A percentile compares a stretch with the other conserved stretches of the same genome.
These are phyloP conservation scores for Cladosporium austrohemisphaericum DNA, from an alignment of 2,329 filamentous ascomycete species.

Conservation along the genomic window DNA sequence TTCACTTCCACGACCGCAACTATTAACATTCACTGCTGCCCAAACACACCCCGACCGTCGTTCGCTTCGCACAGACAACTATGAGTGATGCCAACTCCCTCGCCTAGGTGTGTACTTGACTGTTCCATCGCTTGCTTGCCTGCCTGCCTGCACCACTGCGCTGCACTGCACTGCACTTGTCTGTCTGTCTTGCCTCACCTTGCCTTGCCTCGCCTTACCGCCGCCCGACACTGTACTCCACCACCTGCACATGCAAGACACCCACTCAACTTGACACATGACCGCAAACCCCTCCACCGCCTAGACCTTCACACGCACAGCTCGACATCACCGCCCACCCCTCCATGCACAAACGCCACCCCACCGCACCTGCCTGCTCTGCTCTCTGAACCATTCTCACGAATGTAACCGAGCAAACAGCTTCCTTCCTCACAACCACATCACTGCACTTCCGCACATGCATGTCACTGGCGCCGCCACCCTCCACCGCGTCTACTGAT, in stretches of 20 bases:
- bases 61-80: constrained; percentile 12
- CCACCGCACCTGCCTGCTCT: constrained; percentile 74
- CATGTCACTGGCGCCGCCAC: constrained; percentile 5
- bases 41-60: not conserved
- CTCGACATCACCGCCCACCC: not conserved
- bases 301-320: not conserved
- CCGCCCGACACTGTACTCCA: not conserved
- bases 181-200: not conserved
- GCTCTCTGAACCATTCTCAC: constrained; percentile 66
- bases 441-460: constrained; percentile 11
- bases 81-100: constrained; percentile 16
- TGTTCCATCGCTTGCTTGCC: not conserved
- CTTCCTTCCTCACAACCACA: constrained; percentile 3
- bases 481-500: constrained; percentile 1
- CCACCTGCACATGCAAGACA: not conserved
- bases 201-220: not conserved
- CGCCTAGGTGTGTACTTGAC: constrained; percentile 11
- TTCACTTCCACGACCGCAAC: not conserved
- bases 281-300: not conserved
- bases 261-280: not conserved
- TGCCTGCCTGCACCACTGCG: too few species aligned
- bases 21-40: not conserved
- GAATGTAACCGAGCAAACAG: constrained; percentile 14
- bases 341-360: constrained; percentile 53
- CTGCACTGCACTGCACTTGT: too few species aligned